Conservation (phyloP, 176 grass and related monocot species). For the Triticum monococcum region DNA sequence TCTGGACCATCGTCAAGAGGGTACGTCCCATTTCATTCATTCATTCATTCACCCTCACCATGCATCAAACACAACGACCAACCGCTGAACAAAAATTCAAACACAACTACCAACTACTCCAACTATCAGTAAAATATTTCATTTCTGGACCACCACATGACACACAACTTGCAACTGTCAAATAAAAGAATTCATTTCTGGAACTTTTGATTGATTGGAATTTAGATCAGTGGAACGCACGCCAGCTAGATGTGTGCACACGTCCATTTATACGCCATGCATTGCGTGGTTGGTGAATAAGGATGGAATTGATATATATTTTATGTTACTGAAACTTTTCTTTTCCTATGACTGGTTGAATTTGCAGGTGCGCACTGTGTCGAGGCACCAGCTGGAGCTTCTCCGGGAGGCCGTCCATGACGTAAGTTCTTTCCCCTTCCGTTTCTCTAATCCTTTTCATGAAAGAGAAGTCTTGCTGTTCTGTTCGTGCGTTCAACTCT, state of each 20-base stretch:
- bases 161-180: background rate
- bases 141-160: background rate
- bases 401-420: conserved; percentile 69
- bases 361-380: conserved; percentile 56
- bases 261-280: too few species aligned
- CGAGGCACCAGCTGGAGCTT: conserved; percentile 51
- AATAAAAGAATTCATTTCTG: background rate
- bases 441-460: background rate
- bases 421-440: conserved; percentile 24
- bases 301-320: background rate
- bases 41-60: too few species aligned
- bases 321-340: background rate
- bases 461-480: background rate
- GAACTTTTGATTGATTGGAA: too few species aligned
- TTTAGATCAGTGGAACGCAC: too few species aligned
- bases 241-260: too few species aligned
- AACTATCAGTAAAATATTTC: background rate
- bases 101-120: too few species aligned
- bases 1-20: too few species aligned
- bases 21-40: conserved; percentile 3
- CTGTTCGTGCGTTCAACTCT: background rate
- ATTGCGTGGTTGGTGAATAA: background rate
- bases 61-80: too few species aligned
- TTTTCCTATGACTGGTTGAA: background rate
- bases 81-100: too few species aligned